A percentile compares a stretch with the other conserved stretches of the same genome.
Evolutionary conservation across 495 filamentous ascomycete species (phyloP).

Genomic region (Podospora comata): DNA sequence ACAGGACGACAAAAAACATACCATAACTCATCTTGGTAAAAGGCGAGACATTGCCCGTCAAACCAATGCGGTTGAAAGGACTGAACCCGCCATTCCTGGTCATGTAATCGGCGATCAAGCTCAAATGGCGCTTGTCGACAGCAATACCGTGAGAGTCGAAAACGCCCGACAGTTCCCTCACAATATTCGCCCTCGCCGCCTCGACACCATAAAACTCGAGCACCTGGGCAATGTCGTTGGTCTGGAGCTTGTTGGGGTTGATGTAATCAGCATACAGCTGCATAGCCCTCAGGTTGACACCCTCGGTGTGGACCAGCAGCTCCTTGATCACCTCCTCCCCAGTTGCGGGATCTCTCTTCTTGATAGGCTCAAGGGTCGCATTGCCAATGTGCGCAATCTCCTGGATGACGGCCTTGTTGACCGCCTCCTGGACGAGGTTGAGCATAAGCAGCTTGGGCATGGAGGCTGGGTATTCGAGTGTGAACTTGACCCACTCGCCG

Average conservation of each 20-base stretch:
- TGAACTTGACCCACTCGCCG: constrained; percentile 74
- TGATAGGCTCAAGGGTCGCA: constrained; percentile 66
- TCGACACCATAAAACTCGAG: constrained; percentile 87
- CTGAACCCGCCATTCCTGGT: constrained; percentile 81
- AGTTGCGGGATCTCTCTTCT: constrained; percentile 53
- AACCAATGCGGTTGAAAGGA: constrained; percentile 85
- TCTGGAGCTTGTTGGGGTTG: constrained; percentile 81
- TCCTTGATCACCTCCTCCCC: constrained; percentile 43
- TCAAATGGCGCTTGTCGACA: constrained; percentile 89
- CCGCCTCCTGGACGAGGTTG: constrained; percentile 76
- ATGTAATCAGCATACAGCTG: constrained; percentile 81
- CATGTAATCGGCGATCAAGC: constrained; percentile 96
- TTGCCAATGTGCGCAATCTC: constrained; percentile 70
- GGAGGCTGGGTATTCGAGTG: constrained; percentile 70
- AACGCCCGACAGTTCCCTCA: constrained; percentile 79
- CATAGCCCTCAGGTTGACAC: constrained; percentile 87
- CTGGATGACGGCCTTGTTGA: constrained; percentile 77
- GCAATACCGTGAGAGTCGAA: constrained; percentile 91
- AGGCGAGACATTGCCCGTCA: constrained; percentile 77
- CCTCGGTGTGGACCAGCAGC: constrained; percentile 68
- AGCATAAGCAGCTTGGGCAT: constrained; percentile 92
- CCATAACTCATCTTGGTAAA: constrained; percentile 98
- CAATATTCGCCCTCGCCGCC: constrained; percentile 79
- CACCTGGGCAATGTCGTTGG: constrained; percentile 88
- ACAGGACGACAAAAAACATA: constrained; percentile 13